phyloP scores from a whole-genome alignment of 139 green algal species.

The Picochlorum sp. region DNA sequence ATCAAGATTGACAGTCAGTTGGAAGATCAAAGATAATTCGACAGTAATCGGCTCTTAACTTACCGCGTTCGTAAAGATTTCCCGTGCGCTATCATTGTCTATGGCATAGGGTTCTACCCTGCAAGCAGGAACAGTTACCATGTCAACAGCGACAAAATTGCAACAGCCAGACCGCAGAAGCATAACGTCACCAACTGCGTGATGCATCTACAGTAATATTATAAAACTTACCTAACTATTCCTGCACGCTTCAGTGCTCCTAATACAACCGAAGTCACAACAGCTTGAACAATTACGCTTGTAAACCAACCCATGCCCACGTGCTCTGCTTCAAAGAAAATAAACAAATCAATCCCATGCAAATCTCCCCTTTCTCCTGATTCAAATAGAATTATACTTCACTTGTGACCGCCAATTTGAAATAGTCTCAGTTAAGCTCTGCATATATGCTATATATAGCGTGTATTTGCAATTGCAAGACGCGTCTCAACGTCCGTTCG shows the following conservation, averaged over 20 bases:
- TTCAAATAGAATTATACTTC: too few species aligned
- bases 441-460: too few species aligned
- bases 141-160: not conserved
- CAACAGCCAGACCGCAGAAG: not conserved
- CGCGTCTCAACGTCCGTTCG: not conserved
- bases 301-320: constrained; percentile 11
- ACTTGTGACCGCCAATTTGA: too few species aligned
- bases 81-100: constrained; percentile 4
- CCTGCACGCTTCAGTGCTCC: constrained; percentile 24
- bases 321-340: not conserved
- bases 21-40: too few species aligned
- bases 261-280: constrained; percentile 16
- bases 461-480: not conserved
- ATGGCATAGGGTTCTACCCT: constrained; percentile 18
- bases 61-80: constrained; percentile 12
- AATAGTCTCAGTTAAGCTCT: not conserved
- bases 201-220: not conserved
- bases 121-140: not conserved
- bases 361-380: not conserved
- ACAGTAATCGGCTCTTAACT: too few species aligned
- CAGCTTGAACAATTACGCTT: constrained; percentile 1
- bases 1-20: too few species aligned
- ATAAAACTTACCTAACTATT: constrained; percentile 13
- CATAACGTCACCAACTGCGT: not conserved
- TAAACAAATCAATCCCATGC: not conserved